phyloP scores from a whole-genome alignment of 2,329 filamentous ascomycete species.

The Cladosporium sp. region DNA sequence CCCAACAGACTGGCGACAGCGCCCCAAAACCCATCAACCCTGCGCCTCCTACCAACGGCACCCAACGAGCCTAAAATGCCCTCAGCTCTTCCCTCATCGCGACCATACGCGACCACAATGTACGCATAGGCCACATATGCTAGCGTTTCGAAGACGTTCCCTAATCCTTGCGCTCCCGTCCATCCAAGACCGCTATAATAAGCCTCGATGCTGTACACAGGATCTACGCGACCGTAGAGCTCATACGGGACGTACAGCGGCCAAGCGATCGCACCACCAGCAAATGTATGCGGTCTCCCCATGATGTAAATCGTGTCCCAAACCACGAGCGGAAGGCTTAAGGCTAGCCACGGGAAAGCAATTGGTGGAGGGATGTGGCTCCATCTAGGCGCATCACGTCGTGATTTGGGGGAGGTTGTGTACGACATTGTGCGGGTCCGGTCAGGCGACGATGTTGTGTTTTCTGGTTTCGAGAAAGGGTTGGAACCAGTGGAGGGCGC shows the following conservation, averaged over 20 bases:
- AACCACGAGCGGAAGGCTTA: slow-evolving; percentile 74
- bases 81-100: slow-evolving; percentile 36
- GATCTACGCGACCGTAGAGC: slow-evolving; percentile 76
- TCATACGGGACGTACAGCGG: slow-evolving; percentile 76
- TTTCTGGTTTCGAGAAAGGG: slow-evolving; percentile 11
- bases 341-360: slow-evolving; percentile 67
- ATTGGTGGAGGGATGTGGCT: slow-evolving; percentile 61
- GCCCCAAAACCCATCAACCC: slow-evolving; percentile 53
- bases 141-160: slow-evolving; percentile 69
- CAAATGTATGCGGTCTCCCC: slow-evolving; percentile 77
- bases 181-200: slow-evolving; percentile 71
- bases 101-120: slow-evolving; percentile 49
- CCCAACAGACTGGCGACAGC: slow-evolving; percentile 59
- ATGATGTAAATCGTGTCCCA: slow-evolving; percentile 84
- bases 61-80: slow-evolving; percentile 48
- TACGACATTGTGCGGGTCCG: neutral
- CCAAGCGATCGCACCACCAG: slow-evolving; percentile 69
- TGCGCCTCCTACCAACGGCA: slow-evolving; percentile 51
- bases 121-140: slow-evolving; percentile 65
- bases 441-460: slow-evolving; percentile 7
- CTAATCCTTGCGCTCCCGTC: slow-evolving; percentile 68
- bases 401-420: slow-evolving; percentile 12
- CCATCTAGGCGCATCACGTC: slow-evolving; percentile 41
- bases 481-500: slow-evolving; percentile 7
- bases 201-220: slow-evolving; percentile 77